phyloP scores from a whole-genome alignment of 805 yeast genomes.

The Citeromyces matritensis region DNA sequence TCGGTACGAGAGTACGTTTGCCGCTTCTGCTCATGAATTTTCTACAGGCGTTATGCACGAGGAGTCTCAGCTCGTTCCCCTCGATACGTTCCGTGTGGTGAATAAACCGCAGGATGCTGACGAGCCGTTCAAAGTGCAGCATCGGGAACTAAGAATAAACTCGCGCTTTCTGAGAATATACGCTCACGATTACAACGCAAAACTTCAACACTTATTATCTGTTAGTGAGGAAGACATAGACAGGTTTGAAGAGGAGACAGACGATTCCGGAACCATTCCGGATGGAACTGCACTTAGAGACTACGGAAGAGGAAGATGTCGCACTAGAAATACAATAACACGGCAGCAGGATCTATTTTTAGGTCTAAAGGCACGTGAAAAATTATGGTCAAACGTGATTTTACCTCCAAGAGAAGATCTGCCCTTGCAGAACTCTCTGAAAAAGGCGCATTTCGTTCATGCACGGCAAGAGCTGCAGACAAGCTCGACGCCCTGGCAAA shows the following conservation, averaged over 20 bases:
- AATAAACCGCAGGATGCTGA: neutral
- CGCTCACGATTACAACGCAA: slow-evolving; percentile 30
- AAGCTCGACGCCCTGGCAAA: slow-evolving; percentile 12
- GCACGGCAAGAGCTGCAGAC: slow-evolving; percentile 7
- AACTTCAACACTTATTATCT: slow-evolving; percentile 16
- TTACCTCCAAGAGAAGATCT: slow-evolving; percentile 34
- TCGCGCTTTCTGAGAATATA: slow-evolving; percentile 30
- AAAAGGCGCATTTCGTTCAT: slow-evolving; percentile 10
- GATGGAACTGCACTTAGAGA: slow-evolving; percentile 6
- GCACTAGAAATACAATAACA: neutral
- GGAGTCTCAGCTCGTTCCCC: slow-evolving; percentile 1
- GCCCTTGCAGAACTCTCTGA: slow-evolving; percentile 3
- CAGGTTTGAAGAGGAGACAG: slow-evolving; percentile 10
- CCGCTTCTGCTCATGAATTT: too few species aligned
- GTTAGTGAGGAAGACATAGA: slow-evolving; percentile 18
- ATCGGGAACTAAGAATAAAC: slow-evolving; percentile 35
- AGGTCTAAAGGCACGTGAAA: slow-evolving; percentile 27
- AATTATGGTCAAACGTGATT: slow-evolving; percentile 37
- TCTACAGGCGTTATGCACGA: neutral
- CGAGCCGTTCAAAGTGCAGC: neutral
- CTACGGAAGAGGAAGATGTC: slow-evolving; percentile 4
- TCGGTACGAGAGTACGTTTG: neutral
- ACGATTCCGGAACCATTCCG: slow-evolving; percentile 6
- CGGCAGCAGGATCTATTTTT: slow-evolving; percentile 7
- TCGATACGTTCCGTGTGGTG: slow-evolving; percentile 1